Evolutionary conservation across 805 yeast genomes (phyloP), one percentile per base, ranked within the genome.

Genomic region (Kockiozyma suomiensis): DNA sequence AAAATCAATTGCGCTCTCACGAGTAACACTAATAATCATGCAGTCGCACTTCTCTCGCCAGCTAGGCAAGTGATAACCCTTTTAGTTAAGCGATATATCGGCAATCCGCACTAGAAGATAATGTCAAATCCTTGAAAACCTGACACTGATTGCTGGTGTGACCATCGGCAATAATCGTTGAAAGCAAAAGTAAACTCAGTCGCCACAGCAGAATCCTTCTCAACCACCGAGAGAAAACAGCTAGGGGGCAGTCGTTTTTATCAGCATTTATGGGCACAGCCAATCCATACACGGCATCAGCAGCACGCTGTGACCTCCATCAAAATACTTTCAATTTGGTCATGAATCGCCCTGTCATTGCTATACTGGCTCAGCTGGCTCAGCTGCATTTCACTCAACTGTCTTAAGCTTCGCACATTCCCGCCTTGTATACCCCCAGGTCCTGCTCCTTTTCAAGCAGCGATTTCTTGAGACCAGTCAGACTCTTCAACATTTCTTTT

Each of bases 221-320:
- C 97, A 63, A 86, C 77, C 42, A 88, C 76, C 0, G 93, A 85
- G 37, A 85, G 75, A 21, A 87, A 73, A 67, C 82, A 86, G 65
- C 82, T 85, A 1, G 93, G 88, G 0, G 93, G 82, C 1, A 80
- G 70, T 85, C 85, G 65, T 85, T 83, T 70, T 88, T 88, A 56
- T 94, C 94, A 3, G 90, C 89, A 73, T 87, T 90, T 83, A 87
- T 82, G 32, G 94, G 89, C 3, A 92, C 85, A 56, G 84, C 86
- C 62, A 89, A 76, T 68, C 86, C 90, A 69, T 82, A 86, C 21
- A 78, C 76, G 0, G 87, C 75, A 65, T 87, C 90, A 73, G 90
- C 96, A 54, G 90, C 80, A 53, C 90, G 79, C 62, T 84, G 84
- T 71, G 59, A 83, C 84, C 38, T 75, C 79, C 42, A 76, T 59